Evolutionary conservation across 1,139 yeast genomes (phyloP), one percentile per base, ranked within the genome.

Genomic region (Meyerozyma guilliermondii): DNA sequence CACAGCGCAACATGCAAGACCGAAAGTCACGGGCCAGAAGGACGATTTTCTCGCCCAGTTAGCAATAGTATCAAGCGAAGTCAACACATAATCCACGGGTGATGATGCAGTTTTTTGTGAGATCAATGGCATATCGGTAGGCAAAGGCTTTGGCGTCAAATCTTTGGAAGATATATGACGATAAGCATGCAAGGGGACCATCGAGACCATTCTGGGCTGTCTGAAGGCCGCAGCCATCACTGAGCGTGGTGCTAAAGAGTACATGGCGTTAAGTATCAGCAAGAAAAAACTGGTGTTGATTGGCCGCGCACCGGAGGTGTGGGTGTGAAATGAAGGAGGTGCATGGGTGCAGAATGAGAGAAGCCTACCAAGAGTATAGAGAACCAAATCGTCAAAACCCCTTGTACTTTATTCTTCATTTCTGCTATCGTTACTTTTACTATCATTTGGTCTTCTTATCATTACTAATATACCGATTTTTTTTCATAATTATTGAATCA

Each of bases 41-140:
- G 94, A 84, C 27, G 95, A 87, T 61, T 86, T 89, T 65, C 96
- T 80, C 2, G 94, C 95, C 96, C 96, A 87, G 69, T 84, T 85
- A 53, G 91, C 92, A 52, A 87, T 79, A 47, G 83, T 80, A 59
- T 87, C 96, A 53, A 87, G 70, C 23, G 92, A 79, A n/a, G 95
- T 87, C 59, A 87, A 74, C 7, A 89, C 92, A 56, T 87, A 87
- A 66, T 87, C 96, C 49, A 86, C 66, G 14, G 86, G 83, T 35
- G 71, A 60, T 17, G 65, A 57, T 13, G 74, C 73, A 13, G 68
- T 64, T 52, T 69, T 70, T 51, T 72, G 65, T 38, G 74, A 67
- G 66, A 71, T 68, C 52, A 72, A 66, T 39, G 76, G 72, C 53
- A 70, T 65, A 50, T 71, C 70, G 13, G 76, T 71, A n/a, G 63